Conservation (phyloP, 2,329 filamentous ascomycete species). For the Claviceps fusiformis region DNA sequence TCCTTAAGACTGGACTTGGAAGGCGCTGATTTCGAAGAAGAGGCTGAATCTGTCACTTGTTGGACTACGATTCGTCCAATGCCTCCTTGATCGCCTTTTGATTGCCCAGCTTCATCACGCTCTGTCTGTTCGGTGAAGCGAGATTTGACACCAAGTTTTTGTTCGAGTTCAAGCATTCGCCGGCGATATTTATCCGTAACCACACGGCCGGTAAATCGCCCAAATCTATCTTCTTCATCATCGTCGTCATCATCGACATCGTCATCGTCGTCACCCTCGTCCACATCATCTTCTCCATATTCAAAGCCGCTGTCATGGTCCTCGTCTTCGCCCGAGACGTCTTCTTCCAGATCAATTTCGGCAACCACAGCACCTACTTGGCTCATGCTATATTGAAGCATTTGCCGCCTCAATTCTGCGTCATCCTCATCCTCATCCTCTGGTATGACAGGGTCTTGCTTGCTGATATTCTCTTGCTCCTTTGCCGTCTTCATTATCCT, state of each 20-base stretch:
- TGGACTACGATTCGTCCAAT: conserved; percentile 44
- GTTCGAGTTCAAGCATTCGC: conserved; percentile 76
- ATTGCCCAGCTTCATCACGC: conserved; percentile 20
- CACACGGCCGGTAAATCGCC: conserved; percentile 53
- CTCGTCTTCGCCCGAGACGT: conserved; percentile 36
- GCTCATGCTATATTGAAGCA: conserved; percentile 79
- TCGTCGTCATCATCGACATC: conserved; percentile 37
- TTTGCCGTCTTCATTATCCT: conserved; percentile 43
- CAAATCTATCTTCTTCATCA: conserved; percentile 64
- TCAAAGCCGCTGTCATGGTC: conserved; percentile 42
- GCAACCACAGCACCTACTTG: conserved; percentile 89
- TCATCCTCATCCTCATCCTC: conserved; percentile 70
- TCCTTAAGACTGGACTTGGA: conserved; percentile 22
- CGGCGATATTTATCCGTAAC: conserved; percentile 63
- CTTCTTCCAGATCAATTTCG: conserved; percentile 72
- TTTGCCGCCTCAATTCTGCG: conserved; percentile 65
- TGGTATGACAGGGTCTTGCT: conserved; percentile 43
- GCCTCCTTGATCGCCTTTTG: conserved; percentile 30
- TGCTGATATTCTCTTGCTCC: conserved; percentile 35
- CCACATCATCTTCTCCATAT: conserved; percentile 35
- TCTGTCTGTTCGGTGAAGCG: conserved; percentile 40
- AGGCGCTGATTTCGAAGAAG: conserved; percentile 11
- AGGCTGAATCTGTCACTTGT: conserved; percentile 8
- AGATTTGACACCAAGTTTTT: conserved; percentile 51
- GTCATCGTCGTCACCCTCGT: conserved; percentile 32